phyloP scores from a whole-genome alignment of 2,329 filamentous ascomycete genomes.

The Calonectria naviculata region DNA sequence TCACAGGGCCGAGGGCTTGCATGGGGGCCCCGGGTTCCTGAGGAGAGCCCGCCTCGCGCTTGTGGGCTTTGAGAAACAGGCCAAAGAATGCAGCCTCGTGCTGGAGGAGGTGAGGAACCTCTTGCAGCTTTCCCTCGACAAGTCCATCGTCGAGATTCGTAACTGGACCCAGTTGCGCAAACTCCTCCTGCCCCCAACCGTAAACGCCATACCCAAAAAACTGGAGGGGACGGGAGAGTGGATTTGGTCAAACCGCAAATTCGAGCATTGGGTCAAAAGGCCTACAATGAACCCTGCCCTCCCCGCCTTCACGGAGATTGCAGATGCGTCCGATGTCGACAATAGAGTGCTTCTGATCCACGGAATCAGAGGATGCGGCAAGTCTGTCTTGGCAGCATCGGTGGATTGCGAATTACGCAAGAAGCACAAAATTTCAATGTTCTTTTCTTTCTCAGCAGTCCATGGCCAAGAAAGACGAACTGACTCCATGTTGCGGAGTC shows the following conservation, averaged over 20 bases:
- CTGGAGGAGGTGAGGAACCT: neutral
- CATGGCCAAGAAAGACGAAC: neutral
- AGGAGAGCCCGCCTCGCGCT: neutral
- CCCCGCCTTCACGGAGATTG: neutral
- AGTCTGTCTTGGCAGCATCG: slow-evolving; percentile 6
- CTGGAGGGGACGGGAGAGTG: neutral
- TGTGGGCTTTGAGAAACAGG: neutral
- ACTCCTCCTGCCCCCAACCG: neutral
- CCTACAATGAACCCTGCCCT: neutral
- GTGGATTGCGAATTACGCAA: neutral
- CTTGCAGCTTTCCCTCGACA: neutral
- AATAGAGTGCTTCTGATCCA: neutral
- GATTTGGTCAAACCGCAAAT: neutral
- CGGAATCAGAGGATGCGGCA: neutral
- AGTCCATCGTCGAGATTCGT: neutral
- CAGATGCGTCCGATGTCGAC: neutral
- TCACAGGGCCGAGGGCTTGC: neutral
- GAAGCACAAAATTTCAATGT: neutral
- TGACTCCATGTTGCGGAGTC: neutral
- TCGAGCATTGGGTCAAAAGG: neutral
- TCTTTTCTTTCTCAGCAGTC: neutral
- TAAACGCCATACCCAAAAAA: neutral
- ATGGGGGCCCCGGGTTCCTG: neutral
- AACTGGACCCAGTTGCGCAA: neutral
- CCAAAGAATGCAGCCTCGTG: neutral